Conservation (phyloP, 257 asterid genomes). For the Solanum gandarillasii region DNA sequence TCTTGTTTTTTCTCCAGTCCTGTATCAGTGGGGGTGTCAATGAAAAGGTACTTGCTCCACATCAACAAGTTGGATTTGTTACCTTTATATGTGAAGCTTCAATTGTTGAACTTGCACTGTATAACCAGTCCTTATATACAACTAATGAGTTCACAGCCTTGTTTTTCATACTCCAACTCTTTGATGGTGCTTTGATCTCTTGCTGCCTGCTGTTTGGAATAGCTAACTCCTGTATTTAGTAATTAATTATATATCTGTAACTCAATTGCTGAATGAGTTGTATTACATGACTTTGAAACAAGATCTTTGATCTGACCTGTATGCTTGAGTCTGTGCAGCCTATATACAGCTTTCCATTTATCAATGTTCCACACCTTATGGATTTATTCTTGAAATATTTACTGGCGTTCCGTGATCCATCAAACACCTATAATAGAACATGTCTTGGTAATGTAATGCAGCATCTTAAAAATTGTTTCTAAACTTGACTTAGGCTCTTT, state of each 20-base stretch:
- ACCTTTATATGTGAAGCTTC: conserved; percentile 83
- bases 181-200: conserved; percentile 65
- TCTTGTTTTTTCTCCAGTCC: conserved; percentile 74
- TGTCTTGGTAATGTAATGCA: background rate
- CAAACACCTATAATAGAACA: conserved; percentile 32
- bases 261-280: background rate
- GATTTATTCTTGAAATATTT: conserved; percentile 58
- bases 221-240: conserved; percentile 41
- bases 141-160: conserved; percentile 64
- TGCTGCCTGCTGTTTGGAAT: conserved; percentile 49
- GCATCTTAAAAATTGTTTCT: background rate
- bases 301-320: conserved; percentile 26
- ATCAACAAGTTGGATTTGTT: background rate
- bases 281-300: background rate
- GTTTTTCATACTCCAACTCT: conserved; percentile 58
- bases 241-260: background rate
- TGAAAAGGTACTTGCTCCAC: background rate
- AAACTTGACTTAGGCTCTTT: background rate
- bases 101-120: conserved; percentile 39
- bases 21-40: conserved; percentile 12
- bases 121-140: conserved; percentile 70
- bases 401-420: conserved; percentile 49
- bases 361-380: conserved; percentile 42
- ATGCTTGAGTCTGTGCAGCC: conserved; percentile 87
- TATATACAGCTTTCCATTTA: conserved; percentile 62